Conservation (phyloP, 179 eudicot species). For the Silene coronaria region DNA sequence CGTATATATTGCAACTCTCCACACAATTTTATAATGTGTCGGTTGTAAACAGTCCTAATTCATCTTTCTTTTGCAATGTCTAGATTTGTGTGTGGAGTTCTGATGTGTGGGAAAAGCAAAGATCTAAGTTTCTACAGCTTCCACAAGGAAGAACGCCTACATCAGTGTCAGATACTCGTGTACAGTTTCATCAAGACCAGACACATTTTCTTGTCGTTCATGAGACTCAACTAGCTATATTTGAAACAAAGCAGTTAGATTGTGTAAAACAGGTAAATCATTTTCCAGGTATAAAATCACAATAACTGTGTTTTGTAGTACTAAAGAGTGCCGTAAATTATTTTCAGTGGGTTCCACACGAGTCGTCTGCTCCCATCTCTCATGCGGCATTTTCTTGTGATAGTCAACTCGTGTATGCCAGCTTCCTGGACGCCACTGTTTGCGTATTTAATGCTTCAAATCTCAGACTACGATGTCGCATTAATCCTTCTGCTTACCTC, state of each 20-base stretch:
- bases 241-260: constrained; percentile 72
- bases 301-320: not conserved
- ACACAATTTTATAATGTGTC: not conserved
- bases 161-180: constrained; percentile 78
- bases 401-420: constrained; percentile 79
- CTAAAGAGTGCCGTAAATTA: constrained; percentile 19
- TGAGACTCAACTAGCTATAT: constrained; percentile 82
- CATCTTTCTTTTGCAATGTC: constrained; percentile 6
- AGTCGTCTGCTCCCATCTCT: constrained; percentile 68
- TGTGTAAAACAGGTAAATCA: constrained; percentile 60
- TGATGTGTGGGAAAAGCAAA: constrained; percentile 88
- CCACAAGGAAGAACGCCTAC: constrained; percentile 68
- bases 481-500: constrained; percentile 74
- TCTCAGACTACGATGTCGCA: constrained; percentile 69
- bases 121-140: constrained; percentile 52
- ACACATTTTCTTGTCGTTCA: constrained; percentile 82
- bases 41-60: not conserved
- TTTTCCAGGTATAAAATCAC: not conserved
- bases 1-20: not conserved
- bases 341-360: constrained; percentile 69
- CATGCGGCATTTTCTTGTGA: constrained; percentile 93
- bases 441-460: constrained; percentile 70
- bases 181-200: constrained; percentile 93
- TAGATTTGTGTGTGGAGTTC: constrained; percentile 86
- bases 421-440: constrained; percentile 80